Conservation (phyloP, 192 early-diverging fungal species). For the Geosiphon pyriformis region DNA sequence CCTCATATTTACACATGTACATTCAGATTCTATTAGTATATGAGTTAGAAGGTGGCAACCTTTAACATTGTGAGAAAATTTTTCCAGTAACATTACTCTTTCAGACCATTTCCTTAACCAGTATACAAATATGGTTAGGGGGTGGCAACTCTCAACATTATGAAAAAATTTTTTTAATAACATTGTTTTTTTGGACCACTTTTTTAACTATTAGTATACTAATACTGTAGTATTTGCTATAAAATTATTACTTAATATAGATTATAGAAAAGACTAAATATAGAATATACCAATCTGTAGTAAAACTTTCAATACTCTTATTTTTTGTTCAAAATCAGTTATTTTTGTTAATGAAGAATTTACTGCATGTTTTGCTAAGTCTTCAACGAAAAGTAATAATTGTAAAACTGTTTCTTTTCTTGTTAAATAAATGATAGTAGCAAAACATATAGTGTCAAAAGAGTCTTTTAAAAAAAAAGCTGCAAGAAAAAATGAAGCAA, state of each 20-base stretch:
- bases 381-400: neutral
- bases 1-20: neutral
- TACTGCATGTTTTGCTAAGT: no score
- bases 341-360: no score
- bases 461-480: constrained; percentile 8
- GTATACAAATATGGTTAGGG: constrained; percentile 2
- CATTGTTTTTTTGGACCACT: constrained; percentile 1
- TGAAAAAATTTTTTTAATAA: constrained; percentile 19
- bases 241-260: neutral
- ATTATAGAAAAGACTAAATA: neutral
- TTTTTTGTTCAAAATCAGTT: no score
- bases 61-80: neutral
- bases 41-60: neutral
- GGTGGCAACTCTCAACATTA: constrained; percentile 16
- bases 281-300: constrained; percentile 6
- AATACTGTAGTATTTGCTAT: constrained; percentile 17
- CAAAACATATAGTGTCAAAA: constrained; percentile 10
- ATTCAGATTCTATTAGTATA: constrained; percentile 20
- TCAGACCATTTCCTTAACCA: neutral
- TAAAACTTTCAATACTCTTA: no score
- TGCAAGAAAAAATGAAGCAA: no score
- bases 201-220: no score
- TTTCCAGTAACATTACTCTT: no score
- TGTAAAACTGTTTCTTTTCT: neutral
- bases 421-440: constrained; percentile 3